These are phyloP conservation scores for Byssochlamys sp. DNA, from an alignment of 2,329 filamentous ascomycete genomes.

Conservation along the genomic window DNA sequence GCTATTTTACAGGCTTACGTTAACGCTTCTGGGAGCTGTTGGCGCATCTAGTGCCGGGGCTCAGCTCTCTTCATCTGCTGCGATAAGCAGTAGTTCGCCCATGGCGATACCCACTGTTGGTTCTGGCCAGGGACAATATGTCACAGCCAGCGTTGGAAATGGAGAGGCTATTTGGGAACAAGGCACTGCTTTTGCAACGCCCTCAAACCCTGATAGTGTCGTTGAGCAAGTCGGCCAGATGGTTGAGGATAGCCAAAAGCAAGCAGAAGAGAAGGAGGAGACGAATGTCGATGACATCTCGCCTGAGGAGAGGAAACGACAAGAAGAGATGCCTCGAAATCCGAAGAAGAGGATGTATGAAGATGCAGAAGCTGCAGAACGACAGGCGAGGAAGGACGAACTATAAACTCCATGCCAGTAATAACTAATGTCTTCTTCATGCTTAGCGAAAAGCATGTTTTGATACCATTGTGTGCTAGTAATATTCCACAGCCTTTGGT, in stretches of 20 bases:
- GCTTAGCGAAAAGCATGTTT: conserved; percentile 2
- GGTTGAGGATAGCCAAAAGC: conserved; percentile 16
- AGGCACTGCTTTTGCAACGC: conserved; percentile 11
- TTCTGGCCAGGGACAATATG: conserved; percentile 9
- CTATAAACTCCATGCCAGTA: conserved; percentile 14
- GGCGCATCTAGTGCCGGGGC: conserved; percentile 26
- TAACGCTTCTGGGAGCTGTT: conserved; percentile 47
- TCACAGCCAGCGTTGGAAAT: conserved; percentile 10
- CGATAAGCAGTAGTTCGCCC: conserved; percentile 9
- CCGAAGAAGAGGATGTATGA: conserved; percentile 43
- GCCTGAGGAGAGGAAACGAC: conserved; percentile 24
- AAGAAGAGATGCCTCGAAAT: conserved; percentile 34
- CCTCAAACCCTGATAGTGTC: conserved; percentile 23
- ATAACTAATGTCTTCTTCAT: neutral
- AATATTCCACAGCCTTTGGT: neutral
- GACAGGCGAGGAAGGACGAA: conserved; percentile 26
- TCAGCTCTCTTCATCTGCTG: conserved; percentile 15
- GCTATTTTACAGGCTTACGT: conserved; percentile 50
- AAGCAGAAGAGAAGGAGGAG: conserved; percentile 14
- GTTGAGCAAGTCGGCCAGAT: conserved; percentile 36
- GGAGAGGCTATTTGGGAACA: conserved; percentile 11
- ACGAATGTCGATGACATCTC: conserved; percentile 25
- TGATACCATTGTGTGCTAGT: conserved; percentile 10
- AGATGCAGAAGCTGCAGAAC: conserved; percentile 15
- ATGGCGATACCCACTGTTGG: conserved; percentile 9